Percentiles rank a stretch among this genome's conserved stretches.
Evolutionary conservation across 106 monocot species (phyloP).

Genomic region (Apostasia ramifera): DNA sequence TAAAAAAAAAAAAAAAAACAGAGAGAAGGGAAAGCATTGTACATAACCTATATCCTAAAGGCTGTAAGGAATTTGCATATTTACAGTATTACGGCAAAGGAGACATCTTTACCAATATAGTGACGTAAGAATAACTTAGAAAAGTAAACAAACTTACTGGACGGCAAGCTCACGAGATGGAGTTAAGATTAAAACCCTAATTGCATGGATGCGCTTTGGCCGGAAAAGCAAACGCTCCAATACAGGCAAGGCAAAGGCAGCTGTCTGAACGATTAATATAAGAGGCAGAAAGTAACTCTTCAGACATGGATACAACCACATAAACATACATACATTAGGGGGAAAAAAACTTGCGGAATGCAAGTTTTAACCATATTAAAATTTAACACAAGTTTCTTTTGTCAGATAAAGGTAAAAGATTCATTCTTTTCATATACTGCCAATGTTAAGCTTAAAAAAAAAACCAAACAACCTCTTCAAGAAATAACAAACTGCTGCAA

Average conservation of each 20-base stretch:
- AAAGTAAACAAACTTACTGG: constrained; percentile 54
- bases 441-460: no score
- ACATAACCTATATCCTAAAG: no score
- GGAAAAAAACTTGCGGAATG: no score
- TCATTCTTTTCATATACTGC: no score
- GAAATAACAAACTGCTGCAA: neutral
- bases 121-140: neutral
- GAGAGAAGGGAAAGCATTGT: no score
- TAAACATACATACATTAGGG: neutral
- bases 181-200: constrained; percentile 90
- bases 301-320: neutral
- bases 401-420: no score
- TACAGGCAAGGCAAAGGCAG: constrained; percentile 89
- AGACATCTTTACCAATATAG: no score
- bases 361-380: no score
- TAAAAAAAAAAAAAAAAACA: no score
- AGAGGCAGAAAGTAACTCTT: constrained; percentile 3
- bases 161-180: constrained; percentile 93
- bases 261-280: constrained; percentile 51
- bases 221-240: constrained; percentile 90
- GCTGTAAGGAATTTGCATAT: no score
- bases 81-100: no score
- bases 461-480: neutral
- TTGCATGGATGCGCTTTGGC: constrained; percentile 79
- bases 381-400: no score